phyloP scores from a whole-genome alignment of 2,329 filamentous ascomycete genomes.

The Ceratocystis albifundus region DNA sequence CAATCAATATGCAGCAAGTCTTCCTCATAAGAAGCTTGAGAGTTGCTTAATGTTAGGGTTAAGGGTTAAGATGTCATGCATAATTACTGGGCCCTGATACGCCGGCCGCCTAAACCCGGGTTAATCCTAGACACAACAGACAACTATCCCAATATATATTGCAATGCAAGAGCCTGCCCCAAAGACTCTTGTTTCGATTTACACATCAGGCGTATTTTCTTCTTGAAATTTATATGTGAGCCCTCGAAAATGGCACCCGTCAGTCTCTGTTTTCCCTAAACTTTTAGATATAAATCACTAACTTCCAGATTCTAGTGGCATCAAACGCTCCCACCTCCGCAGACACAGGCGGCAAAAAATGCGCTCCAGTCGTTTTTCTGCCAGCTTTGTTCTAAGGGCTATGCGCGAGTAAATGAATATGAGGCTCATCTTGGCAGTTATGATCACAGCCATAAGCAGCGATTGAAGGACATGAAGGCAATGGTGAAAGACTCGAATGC shows the following conservation, averaged over 20 bases:
- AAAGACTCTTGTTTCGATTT: neutral
- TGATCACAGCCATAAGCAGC: constrained; percentile 89
- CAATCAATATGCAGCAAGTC: too few relatives aligned
- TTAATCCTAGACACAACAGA: neutral
- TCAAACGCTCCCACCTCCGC: constrained; percentile 47
- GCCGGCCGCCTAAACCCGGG: constrained; percentile 4
- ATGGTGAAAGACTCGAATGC: constrained; percentile 62
- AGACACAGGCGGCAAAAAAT: constrained; percentile 56
- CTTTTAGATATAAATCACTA: neutral
- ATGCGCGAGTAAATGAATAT: constrained; percentile 89
- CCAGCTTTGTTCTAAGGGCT: constrained; percentile 84
- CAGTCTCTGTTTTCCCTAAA: neutral
- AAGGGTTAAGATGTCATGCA: neutral
- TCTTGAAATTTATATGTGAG: neutral
- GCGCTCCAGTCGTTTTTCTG: constrained; percentile 74
- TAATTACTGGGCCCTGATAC: neutral
- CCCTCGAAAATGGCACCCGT: constrained; percentile 15
- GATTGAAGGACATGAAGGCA: constrained; percentile 77
- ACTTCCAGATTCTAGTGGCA: constrained; percentile 35
- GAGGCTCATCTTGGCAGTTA: constrained; percentile 90
- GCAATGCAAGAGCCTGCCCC: neutral
- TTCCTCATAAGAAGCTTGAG: too few relatives aligned
- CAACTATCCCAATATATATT: neutral
- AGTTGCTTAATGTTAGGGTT: neutral
- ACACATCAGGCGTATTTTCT: neutral